phyloP scores from a whole-genome alignment of 2,329 filamentous ascomycete genomes.

The Penicillium sp. region DNA sequence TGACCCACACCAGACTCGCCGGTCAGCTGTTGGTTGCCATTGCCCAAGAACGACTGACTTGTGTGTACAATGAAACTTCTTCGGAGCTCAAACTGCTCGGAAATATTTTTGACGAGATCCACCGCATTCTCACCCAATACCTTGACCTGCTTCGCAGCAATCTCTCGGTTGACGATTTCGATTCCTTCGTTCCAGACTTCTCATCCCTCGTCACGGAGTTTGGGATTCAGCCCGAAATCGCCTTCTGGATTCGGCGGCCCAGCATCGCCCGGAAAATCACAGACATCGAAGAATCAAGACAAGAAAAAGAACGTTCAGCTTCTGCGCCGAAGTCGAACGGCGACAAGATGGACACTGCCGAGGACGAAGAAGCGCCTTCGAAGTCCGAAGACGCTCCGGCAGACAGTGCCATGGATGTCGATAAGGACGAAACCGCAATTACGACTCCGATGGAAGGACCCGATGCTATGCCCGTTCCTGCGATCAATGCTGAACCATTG shows the following conservation, averaged over 20 bases:
- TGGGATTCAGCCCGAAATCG: constrained; percentile 68
- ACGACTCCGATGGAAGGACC: constrained; percentile 11
- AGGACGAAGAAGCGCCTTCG: constrained; percentile 18
- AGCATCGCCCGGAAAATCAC: constrained; percentile 61
- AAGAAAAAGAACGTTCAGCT: constrained; percentile 23
- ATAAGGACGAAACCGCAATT: constrained; percentile 22
- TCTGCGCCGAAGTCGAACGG: constrained; percentile 22
- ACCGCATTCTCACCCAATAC: constrained; percentile 76
- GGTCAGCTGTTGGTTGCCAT: constrained; percentile 80
- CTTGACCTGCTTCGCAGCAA: constrained; percentile 79
- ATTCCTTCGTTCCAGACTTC: constrained; percentile 66
- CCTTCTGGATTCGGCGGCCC: constrained; percentile 72
- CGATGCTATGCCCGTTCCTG: constrained; percentile 5
- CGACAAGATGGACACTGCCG: constrained; percentile 31
- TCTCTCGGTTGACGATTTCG: constrained; percentile 65
- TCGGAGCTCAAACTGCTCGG: constrained; percentile 82
- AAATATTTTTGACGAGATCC: constrained; percentile 81
- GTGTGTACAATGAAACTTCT: constrained; percentile 66
- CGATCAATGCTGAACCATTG: constrained; percentile 34
- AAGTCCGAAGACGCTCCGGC: constrained; percentile 15
- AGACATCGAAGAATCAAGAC: constrained; percentile 31
- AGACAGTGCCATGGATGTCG: constrained; percentile 30
- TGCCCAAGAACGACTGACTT: constrained; percentile 81
- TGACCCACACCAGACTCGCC: constrained; percentile 69
- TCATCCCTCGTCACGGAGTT: constrained; percentile 65